Percentiles rank a stretch among this genome's conserved stretches.
Evolutionary conservation across 169 alveolate genomes (phyloP).

Genomic region (Miamiensis avidus): DNA sequence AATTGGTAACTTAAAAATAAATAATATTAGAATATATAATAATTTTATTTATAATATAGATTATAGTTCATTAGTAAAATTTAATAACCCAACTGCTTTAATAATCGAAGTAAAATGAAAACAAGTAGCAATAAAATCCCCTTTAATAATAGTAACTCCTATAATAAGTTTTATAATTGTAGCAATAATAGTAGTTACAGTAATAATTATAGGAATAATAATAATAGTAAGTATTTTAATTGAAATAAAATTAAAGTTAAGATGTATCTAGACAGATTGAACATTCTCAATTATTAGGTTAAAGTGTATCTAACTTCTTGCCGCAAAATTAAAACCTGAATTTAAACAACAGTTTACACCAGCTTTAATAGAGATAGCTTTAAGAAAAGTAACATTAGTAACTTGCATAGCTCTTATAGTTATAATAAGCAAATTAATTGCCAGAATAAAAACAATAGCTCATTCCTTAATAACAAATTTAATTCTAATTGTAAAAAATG

Average conservation of each 20-base stretch:
- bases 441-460: background rate
- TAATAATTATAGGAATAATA: too few species aligned
- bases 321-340: too few species aligned
- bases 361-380: background rate
- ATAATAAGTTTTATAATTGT: too few species aligned
- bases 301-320: too few species aligned
- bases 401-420: background rate
- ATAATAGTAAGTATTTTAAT: too few species aligned
- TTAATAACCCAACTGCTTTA: background rate
- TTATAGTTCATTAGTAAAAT: background rate
- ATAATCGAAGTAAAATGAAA: background rate
- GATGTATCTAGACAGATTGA: too few species aligned
- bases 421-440: background rate
- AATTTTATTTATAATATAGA: background rate
- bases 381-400: background rate
- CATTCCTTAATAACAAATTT: too few species aligned
- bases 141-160: background rate
- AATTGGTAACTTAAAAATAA: background rate
- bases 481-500: too few species aligned
- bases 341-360: background rate
- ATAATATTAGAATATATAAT: too few species aligned
- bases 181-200: background rate
- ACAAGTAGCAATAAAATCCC: background rate
- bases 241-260: background rate
- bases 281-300: too few species aligned